Percentiles rank a stretch among this genome's conserved stretches.
Evolutionary conservation across 73 alveolate genomes (phyloP).

Genomic region (Urostyla sp.): DNA sequence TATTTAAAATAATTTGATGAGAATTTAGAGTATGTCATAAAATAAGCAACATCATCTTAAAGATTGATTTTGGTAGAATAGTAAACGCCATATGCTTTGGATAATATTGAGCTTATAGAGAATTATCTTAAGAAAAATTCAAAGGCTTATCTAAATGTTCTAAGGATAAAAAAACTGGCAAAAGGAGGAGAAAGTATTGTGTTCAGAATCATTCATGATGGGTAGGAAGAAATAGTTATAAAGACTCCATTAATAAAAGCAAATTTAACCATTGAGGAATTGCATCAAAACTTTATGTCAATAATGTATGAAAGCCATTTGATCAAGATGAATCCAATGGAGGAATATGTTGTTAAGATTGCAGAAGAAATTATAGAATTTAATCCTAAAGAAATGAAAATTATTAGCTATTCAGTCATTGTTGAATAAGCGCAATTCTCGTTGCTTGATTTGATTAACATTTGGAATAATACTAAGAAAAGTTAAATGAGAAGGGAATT

Average conservation of each 20-base stretch:
- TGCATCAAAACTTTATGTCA: not conserved
- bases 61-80: too few species aligned
- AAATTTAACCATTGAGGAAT: not conserved
- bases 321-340: not conserved
- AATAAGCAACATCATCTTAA: too few species aligned
- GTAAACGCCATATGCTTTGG: too few species aligned
- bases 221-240: slow-evolving; percentile 24
- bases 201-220: not conserved
- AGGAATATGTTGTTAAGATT: slow-evolving; percentile 18
- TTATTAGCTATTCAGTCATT: slow-evolving; percentile 17
- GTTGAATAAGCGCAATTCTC: slow-evolving; percentile 23
- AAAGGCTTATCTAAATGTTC: too few species aligned
- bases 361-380: slow-evolving; percentile 47
- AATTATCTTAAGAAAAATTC: too few species aligned
- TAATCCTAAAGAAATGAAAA: not conserved
- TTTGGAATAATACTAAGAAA: not conserved
- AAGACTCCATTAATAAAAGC: not conserved
- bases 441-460: not conserved
- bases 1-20: too few species aligned
- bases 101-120: too few species aligned
- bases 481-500: not conserved
- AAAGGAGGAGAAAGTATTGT: slow-evolving; percentile 51
- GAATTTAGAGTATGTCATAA: too few species aligned
- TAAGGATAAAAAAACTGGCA: not conserved
- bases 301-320: slow-evolving; percentile 13